Evolutionary conservation across 2,329 filamentous ascomycete genomes (phyloP).

Genomic region (Stachybotrys chlorohalonatus): DNA sequence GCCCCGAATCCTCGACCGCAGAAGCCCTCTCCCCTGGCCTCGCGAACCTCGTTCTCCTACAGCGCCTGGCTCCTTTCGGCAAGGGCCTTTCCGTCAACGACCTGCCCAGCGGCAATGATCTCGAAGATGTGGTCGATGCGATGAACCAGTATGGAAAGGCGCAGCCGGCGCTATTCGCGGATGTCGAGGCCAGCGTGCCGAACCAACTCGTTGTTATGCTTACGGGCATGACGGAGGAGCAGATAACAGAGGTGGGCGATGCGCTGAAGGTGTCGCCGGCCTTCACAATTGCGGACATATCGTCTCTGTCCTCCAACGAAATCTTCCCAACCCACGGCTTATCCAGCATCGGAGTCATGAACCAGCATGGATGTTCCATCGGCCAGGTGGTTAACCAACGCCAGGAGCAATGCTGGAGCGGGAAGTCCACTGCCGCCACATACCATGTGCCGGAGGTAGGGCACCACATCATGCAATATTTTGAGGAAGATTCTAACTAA

Average conservation of each 20-base stretch:
- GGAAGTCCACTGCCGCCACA: slow-evolving; percentile 30
- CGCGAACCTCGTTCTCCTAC: slow-evolving; percentile 49
- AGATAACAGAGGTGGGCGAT: slow-evolving; percentile 34
- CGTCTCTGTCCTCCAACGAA: slow-evolving; percentile 31
- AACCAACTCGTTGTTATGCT: slow-evolving; percentile 52
- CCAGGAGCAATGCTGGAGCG: slow-evolving; percentile 35
- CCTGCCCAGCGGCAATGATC: slow-evolving; percentile 28
- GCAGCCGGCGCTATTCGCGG: slow-evolving; percentile 39
- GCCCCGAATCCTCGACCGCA: slow-evolving; percentile 18
- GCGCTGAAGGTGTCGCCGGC: slow-evolving; percentile 26
- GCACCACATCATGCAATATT: background rate
- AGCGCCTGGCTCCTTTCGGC: slow-evolving; percentile 40
- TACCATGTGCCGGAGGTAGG: slow-evolving; percentile 36
- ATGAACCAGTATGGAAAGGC: slow-evolving; percentile 53
- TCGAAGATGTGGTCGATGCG: slow-evolving; percentile 41
- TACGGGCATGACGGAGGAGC: slow-evolving; percentile 42
- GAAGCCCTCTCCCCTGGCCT: slow-evolving; percentile 42
- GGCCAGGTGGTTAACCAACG: slow-evolving; percentile 30
- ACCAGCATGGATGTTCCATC: slow-evolving; percentile 26
- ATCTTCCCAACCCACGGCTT: slow-evolving; percentile 33
- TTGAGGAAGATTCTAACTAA: slow-evolving; percentile 4
- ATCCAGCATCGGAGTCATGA: slow-evolving; percentile 25
- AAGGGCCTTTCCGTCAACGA: slow-evolving; percentile 39
- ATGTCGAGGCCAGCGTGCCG: slow-evolving; percentile 20
- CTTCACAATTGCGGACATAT: slow-evolving; percentile 40